These are phyloP conservation scores for Neospermospora avenae DNA, from an alignment of 2,329 filamentous ascomycete species.

Conservation along the genomic window DNA sequence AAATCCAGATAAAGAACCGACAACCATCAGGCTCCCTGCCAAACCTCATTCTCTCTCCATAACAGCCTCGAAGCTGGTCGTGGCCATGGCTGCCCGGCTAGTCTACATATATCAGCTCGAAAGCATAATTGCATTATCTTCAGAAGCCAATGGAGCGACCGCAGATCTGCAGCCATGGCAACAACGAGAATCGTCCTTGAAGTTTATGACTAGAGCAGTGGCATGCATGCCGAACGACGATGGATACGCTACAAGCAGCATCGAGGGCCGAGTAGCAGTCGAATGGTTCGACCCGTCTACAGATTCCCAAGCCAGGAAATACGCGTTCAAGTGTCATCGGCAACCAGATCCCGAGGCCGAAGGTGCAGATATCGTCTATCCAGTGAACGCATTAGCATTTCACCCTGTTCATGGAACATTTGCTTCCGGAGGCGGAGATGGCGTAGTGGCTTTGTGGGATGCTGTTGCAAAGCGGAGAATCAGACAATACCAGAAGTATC, in stretches of 20 bases:
- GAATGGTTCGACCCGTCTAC: conserved; percentile 94
- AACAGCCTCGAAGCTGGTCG: conserved; percentile 76
- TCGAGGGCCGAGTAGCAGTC: conserved; percentile 92
- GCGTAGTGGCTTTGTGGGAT: conserved; percentile 70
- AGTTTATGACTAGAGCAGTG: conserved; percentile 92
- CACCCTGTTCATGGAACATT: conserved; percentile 64
- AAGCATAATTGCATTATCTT: conserved; percentile 55
- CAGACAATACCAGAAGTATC: conserved; percentile 64
- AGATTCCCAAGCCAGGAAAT: conserved; percentile 88
- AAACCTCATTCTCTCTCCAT: conserved; percentile 88
- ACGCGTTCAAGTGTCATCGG: conserved; percentile 97
- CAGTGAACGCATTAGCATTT: conserved; percentile 68
- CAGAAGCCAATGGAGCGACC: conserved; percentile 43
- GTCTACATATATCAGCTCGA: conserved; percentile 91
- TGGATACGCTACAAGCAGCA: conserved; percentile 87
- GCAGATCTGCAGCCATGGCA: conserved; percentile 77
- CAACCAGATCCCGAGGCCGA: conserved; percentile 63
- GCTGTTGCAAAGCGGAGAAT: conserved; percentile 68
- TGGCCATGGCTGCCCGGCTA: conserved; percentile 92
- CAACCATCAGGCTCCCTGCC: conserved; percentile 68
- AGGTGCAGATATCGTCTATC: conserved; percentile 64
- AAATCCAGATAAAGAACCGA: conserved; percentile 50
- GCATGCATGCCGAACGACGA: conserved; percentile 96
- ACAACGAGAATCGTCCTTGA: conserved; percentile 86
- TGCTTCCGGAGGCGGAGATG: conserved; percentile 69